Evolutionary conservation across 768 basidiomycete species (phyloP), one percentile per base, ranked within the genome.

Genomic region (Lepiota venenata): DNA sequence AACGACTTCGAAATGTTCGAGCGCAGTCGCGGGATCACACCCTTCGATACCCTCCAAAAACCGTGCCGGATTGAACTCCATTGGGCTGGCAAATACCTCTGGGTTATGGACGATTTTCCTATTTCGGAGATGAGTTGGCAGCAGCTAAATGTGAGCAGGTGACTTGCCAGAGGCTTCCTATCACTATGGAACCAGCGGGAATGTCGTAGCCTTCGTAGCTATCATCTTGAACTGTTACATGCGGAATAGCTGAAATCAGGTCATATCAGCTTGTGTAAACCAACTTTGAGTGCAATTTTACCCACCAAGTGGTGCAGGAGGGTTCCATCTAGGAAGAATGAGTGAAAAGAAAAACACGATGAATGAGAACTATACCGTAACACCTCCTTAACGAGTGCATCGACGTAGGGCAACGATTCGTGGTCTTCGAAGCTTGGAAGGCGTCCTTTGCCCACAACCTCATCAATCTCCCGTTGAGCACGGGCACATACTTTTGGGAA

Each of bases 391-490:
- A 60, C 47, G 0, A 61, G 7, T 0, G 62, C 59, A n/a, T 47
- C 39, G 16, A 61, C 49, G 35, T 60, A 61, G 3, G 47, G 55
- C 15, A 62, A 27, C 1, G 50, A 39, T 8, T 53, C 38, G 10
- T 52, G 50, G 22, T 63, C 62, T 10, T 53, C 37, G 32, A 62
- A 61, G 3, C 45, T 50, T 3, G 65, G 65, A 2, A 65, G 35
- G 2, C 56, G 20, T 9, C 56, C 61, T 11, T 44, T 40, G 2
- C 65, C 65, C 0, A 66, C 55, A 11, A 65, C 62, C 1, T 39
- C 16, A 40, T 66, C 65, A 3, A 66, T 29, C 55, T 66, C 64
- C 2, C 25, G 20, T 42, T 62, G 61, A 14, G 60, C 64, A n/a
- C 55, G 55, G 4, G 43, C 37, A 46, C 52, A 41, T 5, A 41